A percentile compares a stretch with the other conserved stretches of the same genome.
Conservation (phyloP, 371 early-diverging fungal genomes). For the Mucor saturninus region DNA sequence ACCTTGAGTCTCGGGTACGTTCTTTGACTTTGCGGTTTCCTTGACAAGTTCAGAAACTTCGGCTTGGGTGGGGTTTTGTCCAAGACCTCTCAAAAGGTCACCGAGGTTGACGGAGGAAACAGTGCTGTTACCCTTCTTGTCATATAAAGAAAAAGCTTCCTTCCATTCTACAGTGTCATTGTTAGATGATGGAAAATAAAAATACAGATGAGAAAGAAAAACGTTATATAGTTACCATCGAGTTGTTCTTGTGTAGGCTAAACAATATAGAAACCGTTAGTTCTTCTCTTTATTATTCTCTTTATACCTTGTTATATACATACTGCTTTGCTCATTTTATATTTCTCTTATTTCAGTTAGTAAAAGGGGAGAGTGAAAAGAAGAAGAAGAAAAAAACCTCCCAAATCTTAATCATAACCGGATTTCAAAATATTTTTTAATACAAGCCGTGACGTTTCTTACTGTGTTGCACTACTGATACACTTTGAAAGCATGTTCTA, state of each 20-base stretch:
- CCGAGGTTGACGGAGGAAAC: constrained; percentile 76
- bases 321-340: constrained; percentile 39
- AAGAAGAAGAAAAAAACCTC: not conserved
- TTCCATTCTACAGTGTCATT: constrained; percentile 66
- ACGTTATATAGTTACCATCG: constrained; percentile 36
- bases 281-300: not conserved
- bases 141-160: constrained; percentile 87
- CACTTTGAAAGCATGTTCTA: too few relatives aligned
- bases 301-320: constrained; percentile 9
- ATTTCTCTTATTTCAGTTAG: constrained; percentile 1
- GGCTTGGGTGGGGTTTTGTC: constrained; percentile 87
- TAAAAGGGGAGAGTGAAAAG: constrained; percentile 1
- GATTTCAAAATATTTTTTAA: too few relatives aligned
- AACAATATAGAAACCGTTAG: not conserved
- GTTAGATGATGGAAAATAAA: not conserved
- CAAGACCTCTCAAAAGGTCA: constrained; percentile 80
- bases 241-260: constrained; percentile 61
- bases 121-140: constrained; percentile 92
- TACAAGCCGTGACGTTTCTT: too few relatives aligned
- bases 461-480: too few relatives aligned
- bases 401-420: not conserved
- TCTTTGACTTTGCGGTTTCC: constrained; percentile 40
- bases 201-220: too few relatives aligned
- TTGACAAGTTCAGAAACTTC: constrained; percentile 77
- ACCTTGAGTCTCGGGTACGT: constrained; percentile 40